Conservation (phyloP, 2,329 filamentous ascomycete species). For the Laburnicola sp. region DNA sequence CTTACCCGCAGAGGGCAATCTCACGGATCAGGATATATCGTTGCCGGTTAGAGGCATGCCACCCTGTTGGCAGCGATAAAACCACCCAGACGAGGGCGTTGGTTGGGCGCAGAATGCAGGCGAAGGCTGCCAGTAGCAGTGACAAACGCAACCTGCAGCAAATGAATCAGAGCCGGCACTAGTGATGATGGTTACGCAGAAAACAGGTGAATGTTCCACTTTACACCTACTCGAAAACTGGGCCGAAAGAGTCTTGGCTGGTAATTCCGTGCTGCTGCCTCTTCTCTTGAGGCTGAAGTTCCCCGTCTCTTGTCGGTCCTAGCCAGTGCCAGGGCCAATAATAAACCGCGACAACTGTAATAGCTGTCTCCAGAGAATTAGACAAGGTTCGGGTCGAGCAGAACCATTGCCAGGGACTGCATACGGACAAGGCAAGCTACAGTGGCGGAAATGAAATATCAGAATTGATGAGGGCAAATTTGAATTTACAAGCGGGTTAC, state of each 20-base stretch:
- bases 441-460: slow-evolving; percentile 25
- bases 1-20: slow-evolving; percentile 61
- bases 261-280: slow-evolving; percentile 36
- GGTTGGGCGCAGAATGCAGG: slow-evolving; percentile 85
- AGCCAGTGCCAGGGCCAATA: slow-evolving; percentile 82
- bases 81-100: slow-evolving; percentile 83
- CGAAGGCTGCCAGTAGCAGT: slow-evolving; percentile 74
- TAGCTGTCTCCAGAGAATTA: slow-evolving; percentile 87
- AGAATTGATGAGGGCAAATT: slow-evolving; percentile 20
- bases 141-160: slow-evolving; percentile 54
- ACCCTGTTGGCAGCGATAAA: slow-evolving; percentile 61
- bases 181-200: slow-evolving; percentile 9
- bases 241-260: slow-evolving; percentile 37
- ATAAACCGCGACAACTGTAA: slow-evolving; percentile 78
- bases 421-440: slow-evolving; percentile 69
- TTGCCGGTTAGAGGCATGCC: slow-evolving; percentile 49
- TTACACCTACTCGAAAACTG: slow-evolving; percentile 32
- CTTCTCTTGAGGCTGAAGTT: slow-evolving; percentile 21
- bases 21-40: slow-evolving; percentile 64
- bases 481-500: slow-evolving; percentile 38
- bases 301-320: slow-evolving; percentile 24
- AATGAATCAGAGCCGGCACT: slow-evolving; percentile 28
- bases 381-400: slow-evolving; percentile 91
- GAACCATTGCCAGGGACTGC: slow-evolving; percentile 96
- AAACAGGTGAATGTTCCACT: slow-evolving; percentile 9